Evolutionary conservation across 805 yeast species (phyloP), one percentile per base, ranked within the genome.

Genomic region (Schwanniomyces polymorphus): DNA sequence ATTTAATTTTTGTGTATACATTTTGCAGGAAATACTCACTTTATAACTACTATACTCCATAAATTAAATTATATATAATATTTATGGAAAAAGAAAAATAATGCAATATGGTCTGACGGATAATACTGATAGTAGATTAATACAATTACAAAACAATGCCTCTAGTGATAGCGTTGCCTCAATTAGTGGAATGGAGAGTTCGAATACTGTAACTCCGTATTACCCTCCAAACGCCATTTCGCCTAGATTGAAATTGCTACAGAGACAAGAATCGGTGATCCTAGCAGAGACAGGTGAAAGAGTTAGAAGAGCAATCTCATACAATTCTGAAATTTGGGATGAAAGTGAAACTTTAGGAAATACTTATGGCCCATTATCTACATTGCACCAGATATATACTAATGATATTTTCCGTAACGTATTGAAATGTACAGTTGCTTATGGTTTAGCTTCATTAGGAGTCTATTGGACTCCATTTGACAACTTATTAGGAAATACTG

Each of bases 351-450:
- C 53, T 2, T 27, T 50, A 12, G 26, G 27, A 5, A n/a, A 18
- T 12, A 28, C 46, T 23, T 9, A 14, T 18, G 35, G 18, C 7
- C 11, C 21, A 31, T 31, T 31, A 9, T 31, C 23, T 10, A 37
- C 16, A 25, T 25, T 38, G n/a, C 16, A 21, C 11, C 8, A 14
- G 23, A 4, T 46, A 5, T 58, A 55, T 43, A 28, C 48, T 33
- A 50, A 57, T 41, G 60, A 62, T 12, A 26, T 48, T 14, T 52
- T 53, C 41, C 57, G 61, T 21, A 62, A 54, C 37, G 82, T 80
- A 2, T 42, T 85, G 39, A 87, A 88, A 55, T 86, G 92, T 55
- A 74, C 91, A 0, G 48, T 88, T n/a, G 86, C 94, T 0, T 89
- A 89, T 59, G 67, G 85, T 8, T 48, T 88, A 1, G 92, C 91